Evolutionary conservation across 805 yeast species (phyloP).

Genomic region (Komagataella phaffii): DNA sequence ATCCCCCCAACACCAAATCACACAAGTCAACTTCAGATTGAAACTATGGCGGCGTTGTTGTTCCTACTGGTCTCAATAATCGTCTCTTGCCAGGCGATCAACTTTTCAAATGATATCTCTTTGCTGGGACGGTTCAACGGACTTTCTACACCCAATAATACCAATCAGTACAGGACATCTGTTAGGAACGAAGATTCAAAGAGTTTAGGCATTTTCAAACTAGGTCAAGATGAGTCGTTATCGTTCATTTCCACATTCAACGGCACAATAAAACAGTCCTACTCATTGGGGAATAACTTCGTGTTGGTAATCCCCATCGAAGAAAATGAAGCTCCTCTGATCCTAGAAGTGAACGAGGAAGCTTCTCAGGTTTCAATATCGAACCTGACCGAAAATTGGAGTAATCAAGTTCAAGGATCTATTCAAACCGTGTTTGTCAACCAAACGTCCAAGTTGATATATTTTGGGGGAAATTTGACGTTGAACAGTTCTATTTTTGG

Average conservation of each 20-base stretch:
- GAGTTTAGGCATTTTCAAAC: background rate
- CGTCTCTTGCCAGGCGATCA: background rate
- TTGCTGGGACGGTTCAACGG: background rate
- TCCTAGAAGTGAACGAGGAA: background rate
- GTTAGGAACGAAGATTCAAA: background rate
- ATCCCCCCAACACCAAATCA: no score
- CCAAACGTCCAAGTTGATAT: constrained; percentile 31
- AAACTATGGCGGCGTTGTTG: background rate
- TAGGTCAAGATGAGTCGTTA: background rate
- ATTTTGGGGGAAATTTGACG: constrained; percentile 70
- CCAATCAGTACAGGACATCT: background rate
- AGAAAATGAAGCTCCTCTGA: background rate
- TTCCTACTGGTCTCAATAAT: background rate
- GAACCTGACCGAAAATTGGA: constrained; percentile 9
- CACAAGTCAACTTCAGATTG: background rate
- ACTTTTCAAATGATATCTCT: background rate
- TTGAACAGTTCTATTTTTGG: constrained; percentile 36
- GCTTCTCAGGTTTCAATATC: background rate
- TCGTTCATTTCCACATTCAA: background rate
- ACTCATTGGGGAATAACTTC: background rate
- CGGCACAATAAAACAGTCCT: background rate
- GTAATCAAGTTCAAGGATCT: constrained; percentile 18
- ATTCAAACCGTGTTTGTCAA: constrained; percentile 37
- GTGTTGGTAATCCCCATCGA: background rate
- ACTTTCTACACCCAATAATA: background rate